Conservation (phyloP, 2,329 filamentous ascomycete genomes). For the Cercospora sesami region DNA sequence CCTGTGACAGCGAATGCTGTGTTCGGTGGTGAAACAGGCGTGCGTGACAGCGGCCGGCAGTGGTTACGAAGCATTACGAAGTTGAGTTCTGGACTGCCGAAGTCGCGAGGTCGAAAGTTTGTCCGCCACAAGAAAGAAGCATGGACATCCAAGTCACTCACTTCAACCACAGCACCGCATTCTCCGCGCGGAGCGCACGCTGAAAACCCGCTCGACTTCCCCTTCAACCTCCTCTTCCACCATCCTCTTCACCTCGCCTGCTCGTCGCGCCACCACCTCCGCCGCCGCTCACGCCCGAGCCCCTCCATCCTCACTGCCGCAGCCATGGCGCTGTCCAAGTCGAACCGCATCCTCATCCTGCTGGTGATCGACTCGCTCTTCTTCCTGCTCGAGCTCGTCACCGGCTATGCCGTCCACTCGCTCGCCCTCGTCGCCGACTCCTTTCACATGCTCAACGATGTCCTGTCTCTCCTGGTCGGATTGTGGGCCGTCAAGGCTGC, state of each 20-base stretch:
- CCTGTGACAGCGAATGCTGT: background rate
- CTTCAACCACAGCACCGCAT: background rate
- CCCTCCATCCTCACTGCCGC: slow-evolving; percentile 20
- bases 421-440: slow-evolving; percentile 93
- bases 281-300: background rate
- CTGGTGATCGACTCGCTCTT: slow-evolving; percentile 86
- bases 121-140: background rate
- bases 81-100: background rate
- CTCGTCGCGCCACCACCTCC: background rate
- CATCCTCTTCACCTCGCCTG: background rate
- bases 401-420: slow-evolving; percentile 84
- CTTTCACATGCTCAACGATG: slow-evolving; percentile 99
- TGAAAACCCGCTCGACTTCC: background rate
- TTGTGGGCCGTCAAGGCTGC: slow-evolving; percentile 93
- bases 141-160: background rate
- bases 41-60: background rate
- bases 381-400: slow-evolving; percentile 83
- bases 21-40: background rate
- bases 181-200: background rate
- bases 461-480: slow-evolving; percentile 87
- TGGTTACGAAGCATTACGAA: background rate
- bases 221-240: background rate
- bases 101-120: background rate
- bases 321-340: slow-evolving; percentile 84
- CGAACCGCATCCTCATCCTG: slow-evolving; percentile 87